These are phyloP conservation scores for Didymella arachidicola DNA, from an alignment of 2,329 filamentous ascomycete genomes.

Conservation along the genomic window DNA sequence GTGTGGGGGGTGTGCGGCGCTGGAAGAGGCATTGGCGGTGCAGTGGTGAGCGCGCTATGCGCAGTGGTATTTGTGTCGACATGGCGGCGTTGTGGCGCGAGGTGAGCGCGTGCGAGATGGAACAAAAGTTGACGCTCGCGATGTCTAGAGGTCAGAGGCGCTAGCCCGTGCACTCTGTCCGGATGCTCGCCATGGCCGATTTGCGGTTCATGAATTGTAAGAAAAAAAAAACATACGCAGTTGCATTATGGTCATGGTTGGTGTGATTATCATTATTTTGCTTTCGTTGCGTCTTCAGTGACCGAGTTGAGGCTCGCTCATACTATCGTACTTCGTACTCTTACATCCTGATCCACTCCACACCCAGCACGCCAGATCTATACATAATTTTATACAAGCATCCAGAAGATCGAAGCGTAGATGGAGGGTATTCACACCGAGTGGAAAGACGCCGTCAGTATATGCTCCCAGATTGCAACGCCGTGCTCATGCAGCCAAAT, in stretches of 20 bases:
- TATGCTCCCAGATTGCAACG: slow-evolving; percentile 18
- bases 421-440: slow-evolving; percentile 19
- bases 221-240: no score
- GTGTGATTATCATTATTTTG: slow-evolving; percentile 5
- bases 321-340: slow-evolving; percentile 16
- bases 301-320: slow-evolving; percentile 13
- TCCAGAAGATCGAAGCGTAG: slow-evolving; percentile 8
- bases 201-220: no score
- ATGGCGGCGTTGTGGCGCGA: slow-evolving; percentile 29
- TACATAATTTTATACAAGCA: slow-evolving; percentile 16
- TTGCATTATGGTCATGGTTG: not conserved
- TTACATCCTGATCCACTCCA: slow-evolving; percentile 4
- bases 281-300: slow-evolving; percentile 9
- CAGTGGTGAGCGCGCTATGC: slow-evolving; percentile 33
- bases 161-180: slow-evolving; percentile 3
- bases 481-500: slow-evolving; percentile 22
- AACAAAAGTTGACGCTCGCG: slow-evolving; percentile 12
- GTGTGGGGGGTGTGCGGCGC: slow-evolving; percentile 17
- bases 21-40: slow-evolving; percentile 42
- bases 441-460: slow-evolving; percentile 16
- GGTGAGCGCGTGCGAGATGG: slow-evolving; percentile 10
- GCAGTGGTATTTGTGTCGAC: slow-evolving; percentile 39
- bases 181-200: not conserved
- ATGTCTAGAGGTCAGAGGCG: not conserved
- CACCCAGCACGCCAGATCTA: not conserved